A percentile compares a stretch with the other conserved stretches of the same genome.
phyloP scores from a whole-genome alignment of 805 yeast species.

The Suhomyces sp. region DNA sequence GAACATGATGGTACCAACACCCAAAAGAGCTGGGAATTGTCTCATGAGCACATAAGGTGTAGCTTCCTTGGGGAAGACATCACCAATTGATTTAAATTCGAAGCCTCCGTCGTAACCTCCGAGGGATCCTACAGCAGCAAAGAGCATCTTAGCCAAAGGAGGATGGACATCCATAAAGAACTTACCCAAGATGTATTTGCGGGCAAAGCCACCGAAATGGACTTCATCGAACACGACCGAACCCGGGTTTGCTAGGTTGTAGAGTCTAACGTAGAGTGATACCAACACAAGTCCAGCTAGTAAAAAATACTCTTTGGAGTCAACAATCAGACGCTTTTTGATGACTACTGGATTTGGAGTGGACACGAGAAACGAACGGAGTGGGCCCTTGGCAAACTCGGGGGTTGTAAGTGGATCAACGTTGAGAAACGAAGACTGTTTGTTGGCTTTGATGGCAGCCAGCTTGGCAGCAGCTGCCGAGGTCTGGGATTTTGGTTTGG shows the following conservation, averaged over 20 bases:
- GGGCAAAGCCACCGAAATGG: constrained; percentile 95
- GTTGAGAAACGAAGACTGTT: constrained; percentile 9
- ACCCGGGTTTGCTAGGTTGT: constrained; percentile 62
- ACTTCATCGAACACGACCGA: constrained; percentile 92
- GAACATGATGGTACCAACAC: constrained; percentile 65
- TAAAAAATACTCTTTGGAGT: constrained; percentile 24
- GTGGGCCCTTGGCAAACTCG: constrained; percentile 44
- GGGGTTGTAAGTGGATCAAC: constrained; percentile 44
- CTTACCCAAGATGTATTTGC: constrained; percentile 65
- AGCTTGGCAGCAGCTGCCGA: constrained; percentile 8
- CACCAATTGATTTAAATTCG: constrained; percentile 65
- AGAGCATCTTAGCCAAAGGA: constrained; percentile 74
- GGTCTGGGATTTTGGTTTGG: constrained; percentile 8
- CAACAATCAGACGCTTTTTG: constrained; percentile 20
- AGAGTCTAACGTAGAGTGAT: constrained; percentile 60
- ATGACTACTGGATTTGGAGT: constrained; percentile 44
- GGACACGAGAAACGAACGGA: constrained; percentile 55
- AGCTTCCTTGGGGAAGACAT: constrained; percentile 46
- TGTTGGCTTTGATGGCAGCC: constrained; percentile 10
- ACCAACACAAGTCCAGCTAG: constrained; percentile 44
- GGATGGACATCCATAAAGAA: constrained; percentile 79
- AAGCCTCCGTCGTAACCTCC: constrained; percentile 76
- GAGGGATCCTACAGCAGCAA: constrained; percentile 64
- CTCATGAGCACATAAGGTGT: constrained; percentile 71
- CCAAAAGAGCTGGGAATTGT: constrained; percentile 64